These are phyloP conservation scores for Avena atlantica DNA, from an alignment of 176 grass and related monocot genomes.

Conservation along the genomic window DNA sequence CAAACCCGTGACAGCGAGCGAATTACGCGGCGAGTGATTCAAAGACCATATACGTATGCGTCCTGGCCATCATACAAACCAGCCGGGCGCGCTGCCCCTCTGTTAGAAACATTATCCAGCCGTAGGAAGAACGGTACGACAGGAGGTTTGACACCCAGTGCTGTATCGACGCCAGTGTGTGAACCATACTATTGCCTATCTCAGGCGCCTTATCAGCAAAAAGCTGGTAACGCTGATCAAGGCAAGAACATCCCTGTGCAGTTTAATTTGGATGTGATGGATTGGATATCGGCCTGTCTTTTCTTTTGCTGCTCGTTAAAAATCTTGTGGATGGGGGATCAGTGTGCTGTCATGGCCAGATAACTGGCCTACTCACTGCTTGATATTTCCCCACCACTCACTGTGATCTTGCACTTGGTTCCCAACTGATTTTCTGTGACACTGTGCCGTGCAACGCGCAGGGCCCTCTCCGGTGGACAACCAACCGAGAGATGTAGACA, in stretches of 20 bases:
- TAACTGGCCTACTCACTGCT: background rate
- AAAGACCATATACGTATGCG: slow-evolving; percentile 71
- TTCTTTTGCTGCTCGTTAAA: background rate
- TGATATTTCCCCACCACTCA: background rate
- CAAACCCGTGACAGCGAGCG: slow-evolving; percentile 57
- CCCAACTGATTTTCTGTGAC: slow-evolving; percentile 16
- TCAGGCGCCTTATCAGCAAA: slow-evolving; percentile 22
- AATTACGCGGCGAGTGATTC: slow-evolving; percentile 66
- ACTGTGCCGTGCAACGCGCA: background rate
- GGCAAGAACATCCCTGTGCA: background rate
- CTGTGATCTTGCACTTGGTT: slow-evolving; percentile 8
- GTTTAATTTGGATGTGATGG: slow-evolving; percentile 2
- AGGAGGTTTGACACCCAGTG: slow-evolving; percentile 31
- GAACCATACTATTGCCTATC: slow-evolving; percentile 19
- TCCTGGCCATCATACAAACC: slow-evolving; percentile 75
- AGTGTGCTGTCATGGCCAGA: background rate
- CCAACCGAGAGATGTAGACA: slow-evolving; percentile 3
- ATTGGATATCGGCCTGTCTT: slow-evolving; percentile 20
- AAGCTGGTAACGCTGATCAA: background rate
- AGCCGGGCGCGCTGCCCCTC: slow-evolving; percentile 22
- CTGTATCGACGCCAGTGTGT: slow-evolving; percentile 27
- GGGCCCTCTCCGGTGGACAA: background rate
- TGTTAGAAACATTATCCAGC: slow-evolving; percentile 56
- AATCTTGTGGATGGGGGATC: background rate
- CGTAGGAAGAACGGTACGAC: slow-evolving; percentile 34